Percentiles rank a stretch among this genome's conserved stretches.
Conservation (phyloP, 441 rosid genomes). For the Corymbia citriodora region DNA sequence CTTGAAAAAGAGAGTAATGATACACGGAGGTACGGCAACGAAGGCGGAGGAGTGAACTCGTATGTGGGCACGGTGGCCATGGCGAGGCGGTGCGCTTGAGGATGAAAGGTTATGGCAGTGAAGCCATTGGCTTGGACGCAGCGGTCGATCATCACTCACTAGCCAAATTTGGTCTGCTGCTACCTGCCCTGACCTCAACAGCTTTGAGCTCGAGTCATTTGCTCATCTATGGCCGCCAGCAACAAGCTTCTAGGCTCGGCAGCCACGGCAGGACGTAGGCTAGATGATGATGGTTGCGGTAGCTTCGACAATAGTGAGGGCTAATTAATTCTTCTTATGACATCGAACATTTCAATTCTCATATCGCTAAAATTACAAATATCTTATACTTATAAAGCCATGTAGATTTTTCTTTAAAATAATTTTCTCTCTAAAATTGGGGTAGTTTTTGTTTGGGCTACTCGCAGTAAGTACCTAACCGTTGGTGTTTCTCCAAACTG, state of each 20-base stretch:
- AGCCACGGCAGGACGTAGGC: not conserved
- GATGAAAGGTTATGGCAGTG: not conserved
- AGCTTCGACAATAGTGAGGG: too few relatives aligned
- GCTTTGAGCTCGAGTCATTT: not conserved
- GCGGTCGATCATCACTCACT: not conserved
- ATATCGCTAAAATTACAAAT: too few relatives aligned
- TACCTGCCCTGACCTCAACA: not conserved
- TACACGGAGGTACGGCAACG: not conserved
- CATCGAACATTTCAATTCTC: not conserved
- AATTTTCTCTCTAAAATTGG: not conserved
- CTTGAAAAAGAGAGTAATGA: not conserved
- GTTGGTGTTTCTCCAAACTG: not conserved
- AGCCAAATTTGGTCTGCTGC: not conserved
- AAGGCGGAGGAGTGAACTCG: not conserved
- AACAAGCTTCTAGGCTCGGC: not conserved
- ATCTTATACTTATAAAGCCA: not conserved
- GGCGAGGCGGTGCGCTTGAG: not conserved
- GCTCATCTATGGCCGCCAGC: not conserved
- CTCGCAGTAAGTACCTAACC: not conserved
- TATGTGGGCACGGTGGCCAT: not conserved
- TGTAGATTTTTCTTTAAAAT: too few relatives aligned
- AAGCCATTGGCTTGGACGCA: not conserved
- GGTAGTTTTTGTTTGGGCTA: not conserved
- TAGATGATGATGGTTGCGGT: not conserved
- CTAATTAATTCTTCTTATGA: not conserved